Conservation (phyloP, 1,139 yeast genomes). For the Pichia kudriavzevii region DNA sequence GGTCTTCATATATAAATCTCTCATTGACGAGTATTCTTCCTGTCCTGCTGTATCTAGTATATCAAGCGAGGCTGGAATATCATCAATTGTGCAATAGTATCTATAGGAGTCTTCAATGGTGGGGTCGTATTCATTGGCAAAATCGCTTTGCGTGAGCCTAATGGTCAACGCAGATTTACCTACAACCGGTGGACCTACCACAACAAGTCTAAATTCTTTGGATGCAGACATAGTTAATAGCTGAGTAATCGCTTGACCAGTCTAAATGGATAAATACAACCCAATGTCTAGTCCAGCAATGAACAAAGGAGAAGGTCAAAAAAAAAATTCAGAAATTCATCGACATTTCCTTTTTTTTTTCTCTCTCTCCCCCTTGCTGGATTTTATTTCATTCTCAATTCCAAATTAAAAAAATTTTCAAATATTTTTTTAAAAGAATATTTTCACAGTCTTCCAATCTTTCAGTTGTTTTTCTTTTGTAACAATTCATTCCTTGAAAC, state of each 20-base stretch:
- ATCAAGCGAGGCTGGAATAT: constrained; percentile 48
- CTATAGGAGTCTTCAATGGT: constrained; percentile 81
- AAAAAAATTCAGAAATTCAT: too few species aligned
- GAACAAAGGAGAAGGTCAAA: too few species aligned
- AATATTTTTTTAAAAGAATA: too few species aligned
- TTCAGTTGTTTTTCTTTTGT: background rate
- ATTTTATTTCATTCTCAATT: too few species aligned
- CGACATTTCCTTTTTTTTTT: too few species aligned
- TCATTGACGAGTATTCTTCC: constrained; percentile 92
- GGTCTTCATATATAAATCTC: constrained; percentile 73
- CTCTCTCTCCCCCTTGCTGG: too few species aligned
- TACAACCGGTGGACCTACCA: constrained; percentile 98
- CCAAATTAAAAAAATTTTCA: too few species aligned
- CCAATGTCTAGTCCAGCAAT: too few species aligned
- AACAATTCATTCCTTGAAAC: too few species aligned
- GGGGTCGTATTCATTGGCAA: constrained; percentile 95
- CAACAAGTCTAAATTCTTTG: constrained; percentile 80
- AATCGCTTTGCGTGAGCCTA: constrained; percentile 82
- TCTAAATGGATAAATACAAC: too few species aligned
- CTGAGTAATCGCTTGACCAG: too few species aligned
- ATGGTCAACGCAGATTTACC: constrained; percentile 95
- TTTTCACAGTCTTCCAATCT: background rate
- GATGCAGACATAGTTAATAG: constrained; percentile 16
- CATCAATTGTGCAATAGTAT: constrained; percentile 48
- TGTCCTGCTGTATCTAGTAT: constrained; percentile 97